phyloP scores from a whole-genome alignment of 441 rosid genomes.

The Brassica balearica region DNA sequence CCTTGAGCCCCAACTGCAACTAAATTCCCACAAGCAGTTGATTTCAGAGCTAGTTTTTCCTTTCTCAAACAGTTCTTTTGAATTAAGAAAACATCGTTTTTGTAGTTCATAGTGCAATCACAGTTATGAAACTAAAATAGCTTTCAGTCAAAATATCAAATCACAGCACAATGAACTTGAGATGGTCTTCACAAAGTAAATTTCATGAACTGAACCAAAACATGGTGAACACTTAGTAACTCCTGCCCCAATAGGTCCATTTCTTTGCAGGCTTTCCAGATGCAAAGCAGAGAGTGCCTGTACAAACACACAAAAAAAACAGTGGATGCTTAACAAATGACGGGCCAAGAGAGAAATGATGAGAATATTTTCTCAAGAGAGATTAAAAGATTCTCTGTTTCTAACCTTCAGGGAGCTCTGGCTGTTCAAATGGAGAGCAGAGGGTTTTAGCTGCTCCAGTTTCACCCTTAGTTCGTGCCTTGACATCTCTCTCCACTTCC shows the following conservation, averaged over 20 bases:
- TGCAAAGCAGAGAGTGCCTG: slow-evolving; percentile 89
- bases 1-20: not conserved
- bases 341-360: not conserved
- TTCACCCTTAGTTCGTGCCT: no score
- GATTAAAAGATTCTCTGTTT: no score
- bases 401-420: no score
- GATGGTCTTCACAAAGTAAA: slow-evolving; percentile 27
- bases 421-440: no score
- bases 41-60: not conserved
- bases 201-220: slow-evolving; percentile 22
- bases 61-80: not conserved
- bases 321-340: not conserved
- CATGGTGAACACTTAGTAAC: slow-evolving; percentile 57
- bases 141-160: slow-evolving; percentile 18
- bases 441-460: no score
- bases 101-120: slow-evolving; percentile 5
- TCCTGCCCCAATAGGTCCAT: slow-evolving; percentile 99
- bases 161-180: slow-evolving; percentile 18
- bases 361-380: no score
- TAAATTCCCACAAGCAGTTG: not conserved
- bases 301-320: slow-evolving; percentile 1
- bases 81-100: not conserved
- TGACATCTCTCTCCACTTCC: no score
- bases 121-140: slow-evolving; percentile 6
- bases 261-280: slow-evolving; percentile 91